phyloP scores from a whole-genome alignment of 352 stramenopile genomes.

The Pythium phragmitis region DNA sequence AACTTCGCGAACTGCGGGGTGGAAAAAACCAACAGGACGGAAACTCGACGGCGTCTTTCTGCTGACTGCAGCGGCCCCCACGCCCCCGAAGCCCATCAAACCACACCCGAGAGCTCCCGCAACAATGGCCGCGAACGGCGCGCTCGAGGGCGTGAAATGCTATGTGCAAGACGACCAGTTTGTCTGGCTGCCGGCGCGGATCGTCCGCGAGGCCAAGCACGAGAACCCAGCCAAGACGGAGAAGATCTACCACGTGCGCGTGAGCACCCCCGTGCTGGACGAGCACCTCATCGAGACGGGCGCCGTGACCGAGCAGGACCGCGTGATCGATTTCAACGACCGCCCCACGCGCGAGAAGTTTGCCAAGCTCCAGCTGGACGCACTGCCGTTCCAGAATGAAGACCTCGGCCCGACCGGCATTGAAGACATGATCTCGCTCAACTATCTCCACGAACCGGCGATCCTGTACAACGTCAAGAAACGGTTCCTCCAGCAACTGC shows the following conservation, averaged over 20 bases:
- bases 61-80: not conserved
- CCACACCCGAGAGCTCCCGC: not conserved
- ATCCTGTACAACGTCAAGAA: slow-evolving; percentile 92
- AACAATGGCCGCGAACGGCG: slow-evolving; percentile 23
- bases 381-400: slow-evolving; percentile 80
- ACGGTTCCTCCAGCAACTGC: slow-evolving; percentile 82
- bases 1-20: not conserved
- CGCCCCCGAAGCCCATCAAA: not conserved
- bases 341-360: slow-evolving; percentile 50
- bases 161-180: slow-evolving; percentile 78
- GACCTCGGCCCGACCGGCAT: slow-evolving; percentile 54
- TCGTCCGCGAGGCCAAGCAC: slow-evolving; percentile 61
- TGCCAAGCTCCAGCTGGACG: slow-evolving; percentile 61
- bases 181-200: slow-evolving; percentile 77
- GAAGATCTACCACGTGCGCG: slow-evolving; percentile 57
- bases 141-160: slow-evolving; percentile 57
- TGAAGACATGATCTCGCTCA: slow-evolving; percentile 87
- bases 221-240: slow-evolving; percentile 42
- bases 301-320: slow-evolving; percentile 42
- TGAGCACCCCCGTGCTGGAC: slow-evolving; percentile 39
- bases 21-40: not conserved
- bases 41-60: not conserved
- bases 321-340: slow-evolving; percentile 76
- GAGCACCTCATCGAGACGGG: slow-evolving; percentile 21
- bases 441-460: slow-evolving; percentile 89